phyloP scores from a whole-genome alignment of 495 filamentous ascomycete genomes.

The Annulohypoxylon stygium region DNA sequence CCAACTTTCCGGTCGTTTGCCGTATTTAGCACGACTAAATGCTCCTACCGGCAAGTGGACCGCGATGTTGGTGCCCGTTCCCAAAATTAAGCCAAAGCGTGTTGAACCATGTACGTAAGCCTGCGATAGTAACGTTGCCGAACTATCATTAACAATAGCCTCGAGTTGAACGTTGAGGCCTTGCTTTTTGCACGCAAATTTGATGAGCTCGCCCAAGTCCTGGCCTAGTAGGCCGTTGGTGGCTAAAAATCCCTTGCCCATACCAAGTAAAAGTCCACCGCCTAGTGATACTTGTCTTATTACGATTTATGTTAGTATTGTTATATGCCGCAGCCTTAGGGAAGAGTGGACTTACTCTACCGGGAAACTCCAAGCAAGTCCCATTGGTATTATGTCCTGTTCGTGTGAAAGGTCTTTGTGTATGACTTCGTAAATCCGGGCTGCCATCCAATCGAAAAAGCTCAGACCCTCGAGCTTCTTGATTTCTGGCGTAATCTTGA shows the following conservation, averaged over 20 bases:
- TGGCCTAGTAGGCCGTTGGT: conserved; percentile 63
- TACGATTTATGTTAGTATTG: conserved; percentile 22
- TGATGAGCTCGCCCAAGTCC: conserved; percentile 66
- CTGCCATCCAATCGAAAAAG: conserved; percentile 88
- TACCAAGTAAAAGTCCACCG: conserved; percentile 80
- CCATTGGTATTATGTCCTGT: conserved; percentile 65
- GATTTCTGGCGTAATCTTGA: conserved; percentile 63
- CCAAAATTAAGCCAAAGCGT: conserved; percentile 67
- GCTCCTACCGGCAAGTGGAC: conserved; percentile 67
- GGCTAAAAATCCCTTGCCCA: conserved; percentile 85
- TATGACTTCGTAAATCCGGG: conserved; percentile 72
- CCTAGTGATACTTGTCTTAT: conserved; percentile 80
- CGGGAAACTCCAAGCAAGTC: conserved; percentile 89
- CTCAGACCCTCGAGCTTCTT: conserved; percentile 60
- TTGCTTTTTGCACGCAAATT: conserved; percentile 59
- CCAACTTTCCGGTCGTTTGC: conserved; percentile 66
- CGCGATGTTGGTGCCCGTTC: conserved; percentile 69
- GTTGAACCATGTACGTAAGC: conserved; percentile 79
- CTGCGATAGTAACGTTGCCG: conserved; percentile 82
- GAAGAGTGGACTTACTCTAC: conserved; percentile 72
- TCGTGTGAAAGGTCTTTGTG: conserved; percentile 52
- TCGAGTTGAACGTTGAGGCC: conserved; percentile 72
- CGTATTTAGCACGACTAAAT: conserved; percentile 64
- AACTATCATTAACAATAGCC: conserved; percentile 87
- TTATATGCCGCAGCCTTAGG: neutral